phyloP scores from a whole-genome alignment of 2,329 filamentous ascomycete species.

The Cercospora brassicicola region DNA sequence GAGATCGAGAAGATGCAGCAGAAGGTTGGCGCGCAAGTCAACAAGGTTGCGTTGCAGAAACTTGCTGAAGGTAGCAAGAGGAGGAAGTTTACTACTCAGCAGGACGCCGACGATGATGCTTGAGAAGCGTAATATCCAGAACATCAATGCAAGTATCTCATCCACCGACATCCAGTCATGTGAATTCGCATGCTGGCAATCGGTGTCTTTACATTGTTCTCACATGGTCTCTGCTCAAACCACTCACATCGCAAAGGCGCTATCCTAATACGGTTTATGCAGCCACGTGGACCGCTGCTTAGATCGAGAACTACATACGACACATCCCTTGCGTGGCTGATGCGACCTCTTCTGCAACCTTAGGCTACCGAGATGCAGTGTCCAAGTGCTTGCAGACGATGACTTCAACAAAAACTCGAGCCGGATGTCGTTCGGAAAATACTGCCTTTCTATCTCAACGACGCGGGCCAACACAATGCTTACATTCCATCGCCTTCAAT shows the following conservation, averaged over 20 bases:
- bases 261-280: background rate
- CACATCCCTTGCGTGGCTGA: slow-evolving; percentile 27
- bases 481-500: slow-evolving; percentile 31
- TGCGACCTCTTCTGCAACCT: slow-evolving; percentile 29
- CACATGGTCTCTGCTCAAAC: background rate
- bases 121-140: background rate
- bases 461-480: slow-evolving; percentile 30
- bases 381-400: slow-evolving; percentile 22
- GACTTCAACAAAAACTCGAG: slow-evolving; percentile 13
- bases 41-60: slow-evolving; percentile 86
- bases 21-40: slow-evolving; percentile 86
- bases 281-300: background rate
- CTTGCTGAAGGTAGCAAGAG: slow-evolving; percentile 79
- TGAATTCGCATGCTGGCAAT: background rate
- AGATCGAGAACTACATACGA: background rate
- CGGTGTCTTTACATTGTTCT: background rate
- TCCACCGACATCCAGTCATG: background rate
- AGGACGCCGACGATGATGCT: slow-evolving; percentile 20
- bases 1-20: slow-evolving; percentile 96
- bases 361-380: slow-evolving; percentile 23
- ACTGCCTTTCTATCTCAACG: slow-evolving; percentile 12
- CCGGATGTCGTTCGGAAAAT: slow-evolving; percentile 16
- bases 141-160: background rate
- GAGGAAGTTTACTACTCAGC: slow-evolving; percentile 66
- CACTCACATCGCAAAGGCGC: background rate